Evolutionary conservation across 495 filamentous ascomycete species (phyloP), one percentile per base, ranked within the genome.

Genomic region (Lophiostoma macrostomum): DNA sequence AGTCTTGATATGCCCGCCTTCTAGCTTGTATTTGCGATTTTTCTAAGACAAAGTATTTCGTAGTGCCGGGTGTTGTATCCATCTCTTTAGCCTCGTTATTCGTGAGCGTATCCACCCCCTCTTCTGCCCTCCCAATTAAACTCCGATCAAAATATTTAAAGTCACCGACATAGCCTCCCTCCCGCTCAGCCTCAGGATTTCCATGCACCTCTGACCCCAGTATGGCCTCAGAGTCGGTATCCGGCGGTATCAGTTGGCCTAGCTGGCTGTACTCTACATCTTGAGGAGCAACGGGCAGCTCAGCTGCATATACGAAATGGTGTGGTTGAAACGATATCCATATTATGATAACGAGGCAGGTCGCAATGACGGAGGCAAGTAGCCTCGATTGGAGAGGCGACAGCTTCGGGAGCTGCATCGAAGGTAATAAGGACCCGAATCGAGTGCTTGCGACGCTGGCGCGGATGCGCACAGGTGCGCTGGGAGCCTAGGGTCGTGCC

Each of bases 341-440:
- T 43, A 87, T 57, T 29, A 80, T 40, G 29, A 82, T 50, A 24
- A 86, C 55, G 28, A 83, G 60, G 36, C 78, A 64, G 25, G 79
- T 77, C 32, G 79, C 77, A 64, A 76, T 67, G 53, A 83, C 58
- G 27, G 79, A 84, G 64, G 84, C 83, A 67, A 76, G 80, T 58
- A 90, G 71, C 58, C 81, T 82, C 69, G 80, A 84, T 75, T 86
- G 84, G 54, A 86, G 71, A 54, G 76, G 80, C 64, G 78, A 80
- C 58, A 80, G 73, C 62, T 80, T 75, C 27, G 65, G 72, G 59
- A 70, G 70, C 66, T 72, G 81, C 83, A 87, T 87, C n/a, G 16
- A 53, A n/a, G 49, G 22, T 32, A 12, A 14, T 37, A 35, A 36
- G 18, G 23, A 14, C 25, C 10, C 5, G 6, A 18, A 7, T 25